These are phyloP conservation scores for Aspergillus homomorphus DNA, from an alignment of 495 filamentous ascomycete genomes.

Conservation along the genomic window DNA sequence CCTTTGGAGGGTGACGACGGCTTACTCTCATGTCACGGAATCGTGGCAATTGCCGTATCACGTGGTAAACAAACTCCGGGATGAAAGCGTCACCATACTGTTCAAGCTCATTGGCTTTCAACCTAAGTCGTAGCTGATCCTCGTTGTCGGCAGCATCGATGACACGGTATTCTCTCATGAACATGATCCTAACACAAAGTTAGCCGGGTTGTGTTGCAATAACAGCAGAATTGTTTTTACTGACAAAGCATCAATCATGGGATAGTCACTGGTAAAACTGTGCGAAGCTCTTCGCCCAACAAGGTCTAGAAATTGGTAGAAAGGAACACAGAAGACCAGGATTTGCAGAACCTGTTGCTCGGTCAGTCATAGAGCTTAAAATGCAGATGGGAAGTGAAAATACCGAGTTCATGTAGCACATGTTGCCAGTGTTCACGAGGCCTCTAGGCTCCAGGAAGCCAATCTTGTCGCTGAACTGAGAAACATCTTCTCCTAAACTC, in stretches of 20 bases:
- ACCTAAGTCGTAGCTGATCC: slow-evolving; percentile 65
- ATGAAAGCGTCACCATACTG: slow-evolving; percentile 88
- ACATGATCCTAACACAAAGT: slow-evolving; percentile 68
- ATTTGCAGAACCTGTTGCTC: slow-evolving; percentile 77
- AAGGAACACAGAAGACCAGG: slow-evolving; percentile 86
- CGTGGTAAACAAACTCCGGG: slow-evolving; percentile 93
- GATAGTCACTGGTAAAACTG: slow-evolving; percentile 93
- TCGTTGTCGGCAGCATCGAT: slow-evolving; percentile 74
- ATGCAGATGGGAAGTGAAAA: slow-evolving; percentile 26
- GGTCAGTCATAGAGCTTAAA: neutral
- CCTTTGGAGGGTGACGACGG: slow-evolving; percentile 13
- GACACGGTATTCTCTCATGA: slow-evolving; percentile 87
- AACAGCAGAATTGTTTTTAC: slow-evolving; percentile 28
- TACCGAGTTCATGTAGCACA: slow-evolving; percentile 99
- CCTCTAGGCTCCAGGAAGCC: slow-evolving; percentile 91
- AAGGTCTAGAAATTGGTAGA: slow-evolving; percentile 90
- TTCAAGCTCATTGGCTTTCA: slow-evolving; percentile 82
- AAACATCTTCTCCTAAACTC: slow-evolving; percentile 58
- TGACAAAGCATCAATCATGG: slow-evolving; percentile 89
- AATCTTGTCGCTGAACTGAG: slow-evolving; percentile 59
- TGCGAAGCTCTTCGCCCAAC: slow-evolving; percentile 77
- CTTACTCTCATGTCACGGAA: slow-evolving; percentile 88
- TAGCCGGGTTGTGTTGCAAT: neutral
- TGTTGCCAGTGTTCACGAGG: slow-evolving; percentile 94
- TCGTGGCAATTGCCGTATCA: slow-evolving; percentile 77